Conservation (phyloP, 345 rosid species). For the Pelargonium nanum region DNA sequence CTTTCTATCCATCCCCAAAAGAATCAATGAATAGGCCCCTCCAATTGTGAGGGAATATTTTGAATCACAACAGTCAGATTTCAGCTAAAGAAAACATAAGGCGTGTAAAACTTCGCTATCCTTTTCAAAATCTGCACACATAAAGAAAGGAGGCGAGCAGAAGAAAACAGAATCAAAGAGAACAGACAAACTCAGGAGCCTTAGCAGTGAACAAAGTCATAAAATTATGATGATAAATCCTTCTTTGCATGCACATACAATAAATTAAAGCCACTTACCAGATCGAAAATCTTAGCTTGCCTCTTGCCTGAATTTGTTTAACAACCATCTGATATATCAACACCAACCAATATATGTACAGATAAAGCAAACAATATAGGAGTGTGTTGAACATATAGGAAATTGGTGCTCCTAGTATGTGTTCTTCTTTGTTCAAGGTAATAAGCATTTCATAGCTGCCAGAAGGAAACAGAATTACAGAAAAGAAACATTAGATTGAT, state of each 20-base stretch:
- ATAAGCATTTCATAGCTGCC: constrained; percentile 70
- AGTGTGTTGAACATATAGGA: constrained; percentile 73
- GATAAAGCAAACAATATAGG: constrained; percentile 56
- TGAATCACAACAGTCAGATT: too few species aligned
- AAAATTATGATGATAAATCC: too few species aligned
- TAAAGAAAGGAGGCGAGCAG: too few species aligned
- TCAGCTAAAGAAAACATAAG: background rate
- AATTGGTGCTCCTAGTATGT: constrained; percentile 52
- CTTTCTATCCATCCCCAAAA: background rate
- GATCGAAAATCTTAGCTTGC: constrained; percentile 85
- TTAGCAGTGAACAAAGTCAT: too few species aligned
- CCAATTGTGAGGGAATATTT: too few species aligned
- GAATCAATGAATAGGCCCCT: too few species aligned
- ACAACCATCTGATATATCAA: constrained; percentile 75
- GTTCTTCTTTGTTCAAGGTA: constrained; percentile 63
- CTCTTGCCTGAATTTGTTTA: constrained; percentile 68
- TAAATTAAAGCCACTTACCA: constrained; percentile 43
- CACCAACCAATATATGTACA: constrained; percentile 91
- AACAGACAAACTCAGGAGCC: background rate
- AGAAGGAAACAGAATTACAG: constrained; percentile 2
- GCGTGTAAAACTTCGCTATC: background rate
- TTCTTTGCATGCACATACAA: background rate
- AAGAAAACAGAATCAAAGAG: too few species aligned
- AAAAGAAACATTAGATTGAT: background rate
- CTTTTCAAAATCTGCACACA: background rate